phyloP scores from a whole-genome alignment of 805 yeast genomes.

The Yarrowia deformans region DNA sequence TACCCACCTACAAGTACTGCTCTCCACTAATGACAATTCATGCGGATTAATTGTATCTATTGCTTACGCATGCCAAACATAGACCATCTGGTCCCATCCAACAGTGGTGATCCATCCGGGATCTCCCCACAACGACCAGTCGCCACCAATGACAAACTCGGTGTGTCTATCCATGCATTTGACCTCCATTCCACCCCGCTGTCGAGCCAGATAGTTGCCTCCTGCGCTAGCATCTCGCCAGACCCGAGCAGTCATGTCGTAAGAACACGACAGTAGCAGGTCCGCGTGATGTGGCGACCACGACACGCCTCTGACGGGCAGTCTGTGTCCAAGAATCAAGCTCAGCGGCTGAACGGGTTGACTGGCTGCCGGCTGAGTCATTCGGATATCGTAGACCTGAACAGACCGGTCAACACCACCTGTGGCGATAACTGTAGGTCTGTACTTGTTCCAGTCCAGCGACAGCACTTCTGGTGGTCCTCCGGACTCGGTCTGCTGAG shows the following conservation, averaged over 20 bases:
- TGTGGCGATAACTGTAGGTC: conserved; percentile 78
- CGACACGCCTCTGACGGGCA: conserved; percentile 79
- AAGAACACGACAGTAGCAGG: conserved; percentile 75
- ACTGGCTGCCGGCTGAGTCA: conserved; percentile 55
- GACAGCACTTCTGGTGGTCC: conserved; percentile 64
- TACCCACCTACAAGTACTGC: no score
- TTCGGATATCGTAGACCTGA: conserved; percentile 87
- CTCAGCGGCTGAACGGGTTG: conserved; percentile 46
- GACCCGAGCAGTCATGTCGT: conserved; percentile 90
- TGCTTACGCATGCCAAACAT: conserved; percentile 75
- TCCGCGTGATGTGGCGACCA: conserved; percentile 91
- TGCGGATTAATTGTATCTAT: background rate
- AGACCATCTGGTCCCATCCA: conserved; percentile 96
- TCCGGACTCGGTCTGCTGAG: conserved; percentile 48
- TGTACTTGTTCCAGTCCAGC: conserved; percentile 91
- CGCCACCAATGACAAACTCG: conserved; percentile 92
- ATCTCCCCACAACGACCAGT: conserved; percentile 96
- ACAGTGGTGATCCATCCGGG: conserved; percentile 95
- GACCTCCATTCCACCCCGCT: conserved; percentile 54
- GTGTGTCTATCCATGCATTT: conserved; percentile 72
- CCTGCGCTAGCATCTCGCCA: conserved; percentile 70
- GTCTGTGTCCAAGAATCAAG: conserved; percentile 70
- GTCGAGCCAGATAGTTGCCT: conserved; percentile 47
- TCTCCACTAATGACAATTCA: no score
- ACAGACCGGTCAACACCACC: conserved; percentile 91